These are phyloP conservation scores for Stagonosporopsis vannaccii DNA, from an alignment of 2,329 filamentous ascomycete species.

Conservation along the genomic window DNA sequence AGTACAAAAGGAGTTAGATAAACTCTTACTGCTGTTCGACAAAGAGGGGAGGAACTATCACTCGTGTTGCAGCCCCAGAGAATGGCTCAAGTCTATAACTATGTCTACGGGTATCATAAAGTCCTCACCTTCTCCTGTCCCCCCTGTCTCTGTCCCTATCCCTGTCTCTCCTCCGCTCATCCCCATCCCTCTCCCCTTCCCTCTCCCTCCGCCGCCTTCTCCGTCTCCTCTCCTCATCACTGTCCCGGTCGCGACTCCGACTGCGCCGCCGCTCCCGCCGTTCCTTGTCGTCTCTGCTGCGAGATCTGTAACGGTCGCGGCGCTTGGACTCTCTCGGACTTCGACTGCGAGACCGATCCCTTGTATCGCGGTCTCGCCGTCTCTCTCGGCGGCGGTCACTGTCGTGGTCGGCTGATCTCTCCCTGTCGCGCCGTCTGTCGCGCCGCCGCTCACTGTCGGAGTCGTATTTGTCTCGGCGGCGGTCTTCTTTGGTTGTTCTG, in stretches of 20 bases:
- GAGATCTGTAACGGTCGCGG: constrained; percentile 34
- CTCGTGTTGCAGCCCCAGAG: too few relatives aligned
- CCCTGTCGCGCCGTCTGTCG: constrained; percentile 31
- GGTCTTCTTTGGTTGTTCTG: too few relatives aligned
- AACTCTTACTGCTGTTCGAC: too few relatives aligned
- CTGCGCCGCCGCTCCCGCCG: constrained; percentile 28
- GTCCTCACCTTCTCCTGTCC: not conserved
- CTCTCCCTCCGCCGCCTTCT: constrained; percentile 36
- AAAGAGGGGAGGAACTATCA: too few relatives aligned
- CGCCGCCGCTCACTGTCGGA: constrained; percentile 32
- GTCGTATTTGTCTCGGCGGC: constrained; percentile 26
- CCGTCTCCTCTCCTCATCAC: constrained; percentile 31
- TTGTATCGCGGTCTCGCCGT: too few relatives aligned
- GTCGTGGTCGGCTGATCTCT: too few relatives aligned
- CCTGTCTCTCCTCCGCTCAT: constrained; percentile 29
- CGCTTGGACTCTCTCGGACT: constrained; percentile 41
- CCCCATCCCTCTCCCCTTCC: constrained; percentile 21
- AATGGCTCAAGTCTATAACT: too few relatives aligned
- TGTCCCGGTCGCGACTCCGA: constrained; percentile 21
- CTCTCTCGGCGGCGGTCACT: too few relatives aligned
- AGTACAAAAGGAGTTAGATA: too few relatives aligned
- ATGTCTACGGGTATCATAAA: too few relatives aligned
- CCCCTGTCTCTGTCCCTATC: not conserved
- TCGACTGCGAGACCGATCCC: constrained; percentile 27
- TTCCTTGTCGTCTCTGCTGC: constrained; percentile 32